Evolutionary conservation across 2,329 filamentous ascomycete species (phyloP).

Genomic region (Ceratocystis cacaofunesta): DNA sequence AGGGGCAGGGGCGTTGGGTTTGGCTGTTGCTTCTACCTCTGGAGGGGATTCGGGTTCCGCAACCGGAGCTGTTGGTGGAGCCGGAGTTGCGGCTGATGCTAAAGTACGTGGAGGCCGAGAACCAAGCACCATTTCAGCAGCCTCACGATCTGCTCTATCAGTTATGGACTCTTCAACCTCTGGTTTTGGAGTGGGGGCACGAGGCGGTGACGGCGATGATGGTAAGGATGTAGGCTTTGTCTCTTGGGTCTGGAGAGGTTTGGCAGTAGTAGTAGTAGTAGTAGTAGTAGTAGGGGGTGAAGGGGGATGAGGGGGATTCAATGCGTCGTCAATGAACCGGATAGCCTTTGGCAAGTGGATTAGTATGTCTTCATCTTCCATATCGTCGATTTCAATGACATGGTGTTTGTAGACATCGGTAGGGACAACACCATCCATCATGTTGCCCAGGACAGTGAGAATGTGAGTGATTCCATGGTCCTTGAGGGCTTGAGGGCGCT

Average conservation of each 20-base stretch:
- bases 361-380: constrained; percentile 75
- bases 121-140: constrained; percentile 8
- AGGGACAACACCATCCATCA: constrained; percentile 11
- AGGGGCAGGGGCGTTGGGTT: background rate
- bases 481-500: constrained; percentile 52
- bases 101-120: constrained; percentile 9
- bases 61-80: background rate
- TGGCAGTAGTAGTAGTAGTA: background rate
- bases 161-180: constrained; percentile 8
- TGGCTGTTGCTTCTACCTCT: background rate
- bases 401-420: constrained; percentile 49
- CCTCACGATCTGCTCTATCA: constrained; percentile 11
- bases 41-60: background rate
- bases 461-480: constrained; percentile 75
- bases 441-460: constrained; percentile 57
- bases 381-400: constrained; percentile 75
- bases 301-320: constrained; percentile 26
- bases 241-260: background rate
- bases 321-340: constrained; percentile 65
- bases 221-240: background rate
- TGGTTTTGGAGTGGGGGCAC: background rate
- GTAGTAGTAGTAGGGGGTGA: background rate
- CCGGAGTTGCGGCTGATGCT: background rate
- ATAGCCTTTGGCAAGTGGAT: constrained; percentile 66
- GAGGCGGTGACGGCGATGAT: background rate